Evolutionary conservation across 306 rosid species (phyloP).

Genomic region (Lagenaria siceraria): DNA sequence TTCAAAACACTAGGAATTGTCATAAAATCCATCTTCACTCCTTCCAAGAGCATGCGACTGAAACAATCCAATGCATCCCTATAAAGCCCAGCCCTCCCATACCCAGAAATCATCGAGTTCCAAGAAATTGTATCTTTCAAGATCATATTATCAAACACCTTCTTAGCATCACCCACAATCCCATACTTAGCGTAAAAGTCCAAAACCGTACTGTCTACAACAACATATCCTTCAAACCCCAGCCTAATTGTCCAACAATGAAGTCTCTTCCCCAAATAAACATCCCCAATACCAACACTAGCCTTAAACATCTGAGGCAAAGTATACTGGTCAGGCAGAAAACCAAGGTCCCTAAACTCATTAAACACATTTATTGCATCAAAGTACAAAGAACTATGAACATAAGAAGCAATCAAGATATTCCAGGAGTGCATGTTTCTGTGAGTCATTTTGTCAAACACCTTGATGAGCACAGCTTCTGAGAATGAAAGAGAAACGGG

Average conservation of each 20-base stretch:
- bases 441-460: slow-evolving; percentile 42
- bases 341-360: slow-evolving; percentile 18
- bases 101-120: slow-evolving; percentile 61
- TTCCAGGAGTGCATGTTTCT: slow-evolving; percentile 72
- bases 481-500: slow-evolving; percentile 32
- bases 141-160: slow-evolving; percentile 32
- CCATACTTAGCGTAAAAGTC: slow-evolving; percentile 47
- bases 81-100: slow-evolving; percentile 36
- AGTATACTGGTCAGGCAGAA: slow-evolving; percentile 49
- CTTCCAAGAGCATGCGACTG: slow-evolving; percentile 25
- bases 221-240: slow-evolving; percentile 34
- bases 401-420: slow-evolving; percentile 43
- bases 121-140: slow-evolving; percentile 31
- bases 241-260: slow-evolving; percentile 44
- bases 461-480: slow-evolving; percentile 21
- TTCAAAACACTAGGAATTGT: slow-evolving; percentile 48
- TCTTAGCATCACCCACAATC: slow-evolving; percentile 28
- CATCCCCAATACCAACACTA: slow-evolving; percentile 21
- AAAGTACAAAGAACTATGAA: slow-evolving; percentile 14
- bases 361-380: slow-evolving; percentile 24
- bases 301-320: slow-evolving; percentile 45
- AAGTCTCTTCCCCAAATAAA: slow-evolving; percentile 29
- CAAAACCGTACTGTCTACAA: slow-evolving; percentile 39
- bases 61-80: slow-evolving; percentile 34
- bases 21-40: slow-evolving; percentile 38